Percentiles rank a stretch among this genome's conserved stretches.
These are phyloP conservation scores for Rhodotorula glutinis DNA, from an alignment of 1,284 basidiomycete species.

Conservation along the genomic window DNA sequence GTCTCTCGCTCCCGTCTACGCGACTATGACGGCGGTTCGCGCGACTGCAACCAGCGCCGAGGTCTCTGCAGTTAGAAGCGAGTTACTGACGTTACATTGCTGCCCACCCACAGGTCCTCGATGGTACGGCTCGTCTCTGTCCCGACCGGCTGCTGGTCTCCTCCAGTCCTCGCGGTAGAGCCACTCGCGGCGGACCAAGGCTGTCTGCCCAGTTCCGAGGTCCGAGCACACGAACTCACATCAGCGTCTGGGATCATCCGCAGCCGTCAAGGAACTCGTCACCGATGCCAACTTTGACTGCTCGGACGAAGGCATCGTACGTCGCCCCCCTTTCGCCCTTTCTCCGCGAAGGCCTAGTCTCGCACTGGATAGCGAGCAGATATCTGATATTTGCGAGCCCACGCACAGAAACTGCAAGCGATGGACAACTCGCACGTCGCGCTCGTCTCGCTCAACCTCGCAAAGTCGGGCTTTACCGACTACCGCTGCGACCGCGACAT, in stretches of 20 bases:
- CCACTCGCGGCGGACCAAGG: too few relatives aligned
- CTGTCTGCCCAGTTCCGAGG: neutral
- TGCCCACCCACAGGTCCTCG: slow-evolving; percentile 37
- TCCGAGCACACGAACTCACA: neutral
- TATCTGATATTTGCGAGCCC: neutral
- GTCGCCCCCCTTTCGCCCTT: neutral
- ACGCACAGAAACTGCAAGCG: slow-evolving; percentile 68
- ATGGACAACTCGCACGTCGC: slow-evolving; percentile 99
- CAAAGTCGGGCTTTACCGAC: slow-evolving; percentile 72
- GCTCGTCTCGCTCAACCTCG: slow-evolving; percentile 78
- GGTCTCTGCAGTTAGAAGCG: too few relatives aligned
- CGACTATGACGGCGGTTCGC: neutral
- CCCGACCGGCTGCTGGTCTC: too few relatives aligned
- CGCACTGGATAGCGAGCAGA: neutral
- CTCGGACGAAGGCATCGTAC: slow-evolving; percentile 80
- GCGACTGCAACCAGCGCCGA: too few relatives aligned
- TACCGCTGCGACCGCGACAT: slow-evolving; percentile 96
- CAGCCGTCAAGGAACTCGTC: slow-evolving; percentile 93
- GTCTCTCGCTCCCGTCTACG: neutral
- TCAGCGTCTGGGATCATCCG: neutral
- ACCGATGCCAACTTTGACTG: slow-evolving; percentile 98
- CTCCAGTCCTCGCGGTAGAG: too few relatives aligned
- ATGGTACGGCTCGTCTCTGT: slow-evolving; percentile 32
- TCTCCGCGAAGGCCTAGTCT: neutral
- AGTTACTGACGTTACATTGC: neutral